These are phyloP conservation scores for Nicotiana tomentosiformis DNA, from an alignment of 257 asterid genomes.

Conservation along the genomic window DNA sequence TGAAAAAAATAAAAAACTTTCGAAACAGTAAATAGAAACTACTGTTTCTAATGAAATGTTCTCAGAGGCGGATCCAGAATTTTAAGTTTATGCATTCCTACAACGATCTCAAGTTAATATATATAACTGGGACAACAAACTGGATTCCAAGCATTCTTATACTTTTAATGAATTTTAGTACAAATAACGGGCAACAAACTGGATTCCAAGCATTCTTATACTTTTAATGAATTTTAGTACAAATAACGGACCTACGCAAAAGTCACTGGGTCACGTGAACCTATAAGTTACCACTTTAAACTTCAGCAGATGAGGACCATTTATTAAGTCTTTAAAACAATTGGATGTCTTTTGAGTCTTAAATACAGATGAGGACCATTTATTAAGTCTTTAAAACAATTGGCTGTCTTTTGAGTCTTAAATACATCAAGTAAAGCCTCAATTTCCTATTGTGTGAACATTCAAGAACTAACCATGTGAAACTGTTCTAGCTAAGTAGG, in stretches of 20 bases:
- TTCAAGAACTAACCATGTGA: constrained; percentile 1
- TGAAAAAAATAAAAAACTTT: too few species aligned
- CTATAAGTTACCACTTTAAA: background rate
- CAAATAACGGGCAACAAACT: too few species aligned
- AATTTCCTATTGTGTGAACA: background rate
- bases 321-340: background rate
- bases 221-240: too few species aligned
- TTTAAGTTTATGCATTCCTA: too few species aligned
- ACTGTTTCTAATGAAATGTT: background rate
- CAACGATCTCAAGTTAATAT: too few species aligned
- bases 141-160: too few species aligned
- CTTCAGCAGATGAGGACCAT: background rate
- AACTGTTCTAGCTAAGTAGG: background rate
- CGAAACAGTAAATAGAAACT: too few species aligned
- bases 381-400: background rate
- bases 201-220: too few species aligned
- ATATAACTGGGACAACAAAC: too few species aligned
- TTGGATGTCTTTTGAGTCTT: background rate
- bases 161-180: too few species aligned
- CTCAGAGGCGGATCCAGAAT: too few species aligned
- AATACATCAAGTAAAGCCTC: background rate
- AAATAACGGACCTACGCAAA: too few species aligned
- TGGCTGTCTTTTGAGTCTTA: background rate
- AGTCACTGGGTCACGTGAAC: background rate
- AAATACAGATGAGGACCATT: background rate